A percentile compares a stretch with the other conserved stretches of the same genome.
These are phyloP conservation scores for Didymella segeticola DNA, from an alignment of 2,329 filamentous ascomycete species.

Conservation along the genomic window DNA sequence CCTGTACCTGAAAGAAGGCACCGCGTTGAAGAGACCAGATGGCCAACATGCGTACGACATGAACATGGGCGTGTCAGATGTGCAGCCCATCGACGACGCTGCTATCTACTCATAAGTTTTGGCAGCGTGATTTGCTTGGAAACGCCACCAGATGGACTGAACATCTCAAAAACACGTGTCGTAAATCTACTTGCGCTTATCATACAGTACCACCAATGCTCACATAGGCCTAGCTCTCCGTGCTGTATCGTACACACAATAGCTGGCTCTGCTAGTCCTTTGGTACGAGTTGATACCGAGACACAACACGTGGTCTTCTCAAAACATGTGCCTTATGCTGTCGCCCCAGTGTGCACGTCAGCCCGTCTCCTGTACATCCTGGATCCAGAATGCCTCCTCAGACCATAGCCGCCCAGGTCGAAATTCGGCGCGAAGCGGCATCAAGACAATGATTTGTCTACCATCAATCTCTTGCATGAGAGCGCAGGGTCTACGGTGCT, in stretches of 20 bases:
- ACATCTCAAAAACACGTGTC: no score
- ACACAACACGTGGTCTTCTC: background rate
- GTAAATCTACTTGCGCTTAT: background rate
- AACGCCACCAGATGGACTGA: no score
- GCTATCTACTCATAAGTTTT: conserved; percentile 3
- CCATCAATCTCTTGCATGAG: conserved; percentile 19
- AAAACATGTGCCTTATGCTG: background rate
- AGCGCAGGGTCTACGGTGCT: conserved; percentile 15
- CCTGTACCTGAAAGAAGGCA: conserved; percentile 70
- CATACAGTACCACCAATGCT: background rate
- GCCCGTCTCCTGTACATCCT: background rate
- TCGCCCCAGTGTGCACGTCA: no score
- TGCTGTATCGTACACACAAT: background rate
- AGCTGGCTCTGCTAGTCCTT: background rate
- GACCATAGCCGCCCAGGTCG: background rate
- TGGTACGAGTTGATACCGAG: background rate
- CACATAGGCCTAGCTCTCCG: background rate
- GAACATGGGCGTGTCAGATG: conserved; percentile 6
- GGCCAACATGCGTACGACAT: conserved; percentile 1
- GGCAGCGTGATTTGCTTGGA: background rate
- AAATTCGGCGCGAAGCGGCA: conserved; percentile 14
- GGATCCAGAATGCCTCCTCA: conserved; percentile 17
- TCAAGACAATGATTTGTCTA: conserved; percentile 18
- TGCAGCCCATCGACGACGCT: conserved; percentile 9
- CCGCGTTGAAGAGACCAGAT: conserved; percentile 40